phyloP scores from a whole-genome alignment of 2,329 filamentous ascomycete genomes.

The Gaeumannomyces sp. region DNA sequence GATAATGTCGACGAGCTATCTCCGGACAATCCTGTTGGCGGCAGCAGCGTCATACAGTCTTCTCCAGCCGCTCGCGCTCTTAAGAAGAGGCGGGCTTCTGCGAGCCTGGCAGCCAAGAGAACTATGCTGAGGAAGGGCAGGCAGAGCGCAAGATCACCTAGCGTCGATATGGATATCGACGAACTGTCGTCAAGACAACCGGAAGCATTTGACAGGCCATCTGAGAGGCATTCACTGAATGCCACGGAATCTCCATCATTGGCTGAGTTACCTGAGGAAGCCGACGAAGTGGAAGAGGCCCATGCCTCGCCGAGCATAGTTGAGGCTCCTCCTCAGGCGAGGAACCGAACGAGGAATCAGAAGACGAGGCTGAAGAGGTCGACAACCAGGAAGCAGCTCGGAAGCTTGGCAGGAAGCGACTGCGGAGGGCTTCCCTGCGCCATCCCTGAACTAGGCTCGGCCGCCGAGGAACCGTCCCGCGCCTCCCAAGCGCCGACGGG shows the following conservation, averaged over 20 bases:
- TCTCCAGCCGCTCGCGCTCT: slow-evolving; percentile 5
- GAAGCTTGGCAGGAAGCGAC: slow-evolving; percentile 36
- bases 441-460: slow-evolving; percentile 37
- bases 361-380: slow-evolving; percentile 38
- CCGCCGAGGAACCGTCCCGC: slow-evolving; percentile 21
- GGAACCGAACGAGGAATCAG: slow-evolving; percentile 16
- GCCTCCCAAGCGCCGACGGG: slow-evolving; percentile 22
- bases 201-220: slow-evolving; percentile 9
- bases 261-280: slow-evolving; percentile 14
- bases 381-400: slow-evolving; percentile 35
- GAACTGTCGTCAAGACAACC: slow-evolving; percentile 9
- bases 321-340: slow-evolving; percentile 13
- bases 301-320: not conserved
- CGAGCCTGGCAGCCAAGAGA: not conserved
- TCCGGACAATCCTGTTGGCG: slow-evolving; percentile 11
- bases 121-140: not conserved
- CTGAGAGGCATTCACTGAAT: not conserved
- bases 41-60: slow-evolving; percentile 4
- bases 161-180: not conserved
- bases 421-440: slow-evolving; percentile 30
- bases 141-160: not conserved
- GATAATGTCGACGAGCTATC: slow-evolving; percentile 16
- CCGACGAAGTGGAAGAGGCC: slow-evolving; percentile 19
- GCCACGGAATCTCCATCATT: not conserved
- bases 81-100: slow-evolving; percentile 3